phyloP scores from a whole-genome alignment of 2,329 filamentous ascomycete species.

The Triangularia setosa region DNA sequence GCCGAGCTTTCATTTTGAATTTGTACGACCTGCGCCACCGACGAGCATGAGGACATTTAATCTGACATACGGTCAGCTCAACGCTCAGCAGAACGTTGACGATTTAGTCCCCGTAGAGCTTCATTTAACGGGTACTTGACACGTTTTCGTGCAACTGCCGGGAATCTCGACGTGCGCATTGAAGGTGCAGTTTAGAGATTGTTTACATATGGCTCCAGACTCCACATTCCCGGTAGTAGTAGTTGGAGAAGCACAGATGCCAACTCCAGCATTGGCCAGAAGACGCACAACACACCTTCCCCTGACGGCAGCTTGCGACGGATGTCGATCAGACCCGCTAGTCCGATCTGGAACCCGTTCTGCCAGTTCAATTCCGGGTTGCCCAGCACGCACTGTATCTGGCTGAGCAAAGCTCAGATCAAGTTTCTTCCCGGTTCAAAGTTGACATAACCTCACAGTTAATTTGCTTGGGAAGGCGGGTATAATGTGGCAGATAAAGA shows the following conservation, averaged over 20 bases:
- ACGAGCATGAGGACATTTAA: slow-evolving; percentile 3
- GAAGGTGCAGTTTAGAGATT: not conserved
- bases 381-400: not conserved
- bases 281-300: not conserved
- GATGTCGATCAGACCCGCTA: slow-evolving; percentile 7
- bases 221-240: slow-evolving; percentile 2
- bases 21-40: slow-evolving; percentile 5
- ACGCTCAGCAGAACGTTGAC: not conserved
- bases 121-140: not conserved
- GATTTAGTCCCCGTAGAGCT: not conserved
- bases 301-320: not conserved
- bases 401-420: slow-evolving; percentile 1
- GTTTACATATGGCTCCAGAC: not conserved
- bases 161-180: not conserved
- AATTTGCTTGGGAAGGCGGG: not conserved
- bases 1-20: not conserved
- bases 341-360: slow-evolving; percentile 3
- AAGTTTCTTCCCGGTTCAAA: not conserved
- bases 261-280: not conserved
- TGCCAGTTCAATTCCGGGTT: slow-evolving; percentile 1
- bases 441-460: not conserved
- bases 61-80: slow-evolving; percentile 1
- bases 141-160: slow-evolving; percentile 14
- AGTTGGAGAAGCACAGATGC: slow-evolving; percentile 1
- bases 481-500: not conserved